Evolutionary conservation across 441 rosid genomes (phyloP), one percentile per base, ranked within the genome.

Genomic region (Macaranga tanarius): DNA sequence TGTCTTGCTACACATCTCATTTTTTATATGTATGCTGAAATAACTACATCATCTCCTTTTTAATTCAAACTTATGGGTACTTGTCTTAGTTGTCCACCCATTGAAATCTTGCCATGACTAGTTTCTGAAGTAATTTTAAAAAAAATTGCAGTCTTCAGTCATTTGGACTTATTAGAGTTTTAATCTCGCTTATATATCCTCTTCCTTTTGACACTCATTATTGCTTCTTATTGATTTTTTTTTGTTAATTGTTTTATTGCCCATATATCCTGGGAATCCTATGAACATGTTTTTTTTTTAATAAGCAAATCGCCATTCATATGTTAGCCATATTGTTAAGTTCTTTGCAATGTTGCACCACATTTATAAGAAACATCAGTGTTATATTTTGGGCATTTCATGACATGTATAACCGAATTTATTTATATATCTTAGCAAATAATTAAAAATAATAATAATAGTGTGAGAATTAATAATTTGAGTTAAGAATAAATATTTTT

Each of bases 341-440:
- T 38, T n/a, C 17, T 22, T 26, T 54, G 22, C 25, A 34, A 16
- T 10, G 11, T 57, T 28, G 25, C 40, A 20, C 45, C 58, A 54
- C 69, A 44, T 66, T 40, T 64, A 55, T 9, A 74, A 65, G 73
- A 68, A 62, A 19, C 67, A 72, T 60, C 42, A 61, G 31, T 73
- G 20, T 73, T 34, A 68, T 45, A 71, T 70, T 62, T 78, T 70
- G 70, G 75, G 74, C 11, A 77, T 31, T 82, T 81, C 48, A 71
- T 79, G 77, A 83, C 93, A 95, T n/a, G n/a, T n/a, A n/a, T n/a
- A n/a, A n/a, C n/a, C n/a, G n/a, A n/a, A n/a, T n/a, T n/a, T n/a
- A n/a, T n/a, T n/a, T n/a, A n/a, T n/a, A n/a, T n/a, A n/a, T n/a
- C n/a, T n/a, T n/a, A n/a, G n/a, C n/a, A n/a, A n/a, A n/a, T n/a